Percentiles rank a stretch among this genome's conserved stretches.
Conservation (phyloP, 495 filamentous ascomycete species). For the Penicillium silybi region DNA sequence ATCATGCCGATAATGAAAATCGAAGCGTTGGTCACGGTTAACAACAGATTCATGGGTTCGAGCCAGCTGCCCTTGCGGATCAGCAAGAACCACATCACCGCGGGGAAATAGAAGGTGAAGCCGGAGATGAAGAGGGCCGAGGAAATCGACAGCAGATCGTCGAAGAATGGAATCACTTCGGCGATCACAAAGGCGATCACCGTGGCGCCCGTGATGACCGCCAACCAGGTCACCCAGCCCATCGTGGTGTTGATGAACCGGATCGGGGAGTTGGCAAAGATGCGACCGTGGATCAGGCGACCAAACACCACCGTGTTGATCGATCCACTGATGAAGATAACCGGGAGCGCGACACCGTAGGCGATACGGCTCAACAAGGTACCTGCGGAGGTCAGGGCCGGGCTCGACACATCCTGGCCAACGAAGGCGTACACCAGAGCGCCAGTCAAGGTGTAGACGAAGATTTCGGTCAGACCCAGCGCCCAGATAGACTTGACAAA, state of each 20-base stretch:
- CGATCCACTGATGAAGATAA: slow-evolving; percentile 65
- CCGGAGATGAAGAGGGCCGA: slow-evolving; percentile 42
- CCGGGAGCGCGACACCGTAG: slow-evolving; percentile 69
- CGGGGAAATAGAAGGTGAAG: slow-evolving; percentile 35
- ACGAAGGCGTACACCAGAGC: slow-evolving; percentile 66
- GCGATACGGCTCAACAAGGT: slow-evolving; percentile 59
- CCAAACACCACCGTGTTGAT: slow-evolving; percentile 60
- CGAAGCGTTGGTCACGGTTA: slow-evolving; percentile 19
- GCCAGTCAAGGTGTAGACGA: slow-evolving; percentile 66
- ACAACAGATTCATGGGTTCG: slow-evolving; percentile 25
- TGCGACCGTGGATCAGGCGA: slow-evolving; percentile 58
- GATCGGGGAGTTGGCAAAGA: slow-evolving; percentile 50
- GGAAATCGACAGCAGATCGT: slow-evolving; percentile 54
- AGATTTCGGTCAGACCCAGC: slow-evolving; percentile 57
- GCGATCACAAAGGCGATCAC: slow-evolving; percentile 65
- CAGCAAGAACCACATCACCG: slow-evolving; percentile 62
- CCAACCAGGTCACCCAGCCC: slow-evolving; percentile 56
- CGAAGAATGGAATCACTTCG: slow-evolving; percentile 66
- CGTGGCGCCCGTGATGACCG: slow-evolving; percentile 50
- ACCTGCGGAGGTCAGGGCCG: slow-evolving; percentile 64
- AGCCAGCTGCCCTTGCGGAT: slow-evolving; percentile 39
- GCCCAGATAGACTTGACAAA: slow-evolving; percentile 59
- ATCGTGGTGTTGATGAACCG: slow-evolving; percentile 57
- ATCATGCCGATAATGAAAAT: slow-evolving; percentile 37
- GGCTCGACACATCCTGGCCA: slow-evolving; percentile 59